phyloP scores from a whole-genome alignment of 208 protist species.

The Phytomonas francai region DNA sequence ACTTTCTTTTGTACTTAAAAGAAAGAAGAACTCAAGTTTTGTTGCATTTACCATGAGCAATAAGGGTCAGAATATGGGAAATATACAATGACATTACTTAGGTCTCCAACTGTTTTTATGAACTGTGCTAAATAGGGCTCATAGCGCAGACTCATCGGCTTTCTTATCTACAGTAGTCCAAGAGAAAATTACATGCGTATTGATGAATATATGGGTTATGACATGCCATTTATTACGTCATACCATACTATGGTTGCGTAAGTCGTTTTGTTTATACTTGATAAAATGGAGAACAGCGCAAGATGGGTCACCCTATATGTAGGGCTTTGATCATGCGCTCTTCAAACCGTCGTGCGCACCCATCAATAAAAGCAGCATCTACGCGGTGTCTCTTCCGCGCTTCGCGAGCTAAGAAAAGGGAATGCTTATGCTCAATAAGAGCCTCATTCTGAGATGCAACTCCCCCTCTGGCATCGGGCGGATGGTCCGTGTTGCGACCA shows the following conservation, averaged over 20 bases:
- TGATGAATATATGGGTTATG: too few relatives aligned
- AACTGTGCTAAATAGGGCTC: too few relatives aligned
- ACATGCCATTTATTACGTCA: not conserved
- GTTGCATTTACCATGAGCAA: too few relatives aligned
- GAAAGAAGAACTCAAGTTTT: not conserved
- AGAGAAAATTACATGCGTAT: too few relatives aligned
- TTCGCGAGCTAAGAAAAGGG: constrained; percentile 26
- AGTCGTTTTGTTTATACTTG: not conserved
- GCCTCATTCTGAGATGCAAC: constrained; percentile 1
- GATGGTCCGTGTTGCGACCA: not conserved
- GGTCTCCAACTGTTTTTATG: too few relatives aligned
- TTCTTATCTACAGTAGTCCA: too few relatives aligned
- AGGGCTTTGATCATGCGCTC: constrained; percentile 18
- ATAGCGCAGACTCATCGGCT: too few relatives aligned
- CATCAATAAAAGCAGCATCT: constrained; percentile 22
- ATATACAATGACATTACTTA: too few relatives aligned
- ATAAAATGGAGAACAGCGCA: not conserved
- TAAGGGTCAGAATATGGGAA: too few relatives aligned
- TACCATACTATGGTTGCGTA: not conserved
- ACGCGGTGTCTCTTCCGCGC: constrained; percentile 18
- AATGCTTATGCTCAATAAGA: constrained; percentile 8
- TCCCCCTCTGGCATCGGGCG: not conserved
- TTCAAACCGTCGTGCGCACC: constrained; percentile 29
- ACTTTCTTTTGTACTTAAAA: not conserved
- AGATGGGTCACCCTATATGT: not conserved